Conservation (phyloP, 2,329 filamentous ascomycete genomes). For the Botrytis elliptica region DNA sequence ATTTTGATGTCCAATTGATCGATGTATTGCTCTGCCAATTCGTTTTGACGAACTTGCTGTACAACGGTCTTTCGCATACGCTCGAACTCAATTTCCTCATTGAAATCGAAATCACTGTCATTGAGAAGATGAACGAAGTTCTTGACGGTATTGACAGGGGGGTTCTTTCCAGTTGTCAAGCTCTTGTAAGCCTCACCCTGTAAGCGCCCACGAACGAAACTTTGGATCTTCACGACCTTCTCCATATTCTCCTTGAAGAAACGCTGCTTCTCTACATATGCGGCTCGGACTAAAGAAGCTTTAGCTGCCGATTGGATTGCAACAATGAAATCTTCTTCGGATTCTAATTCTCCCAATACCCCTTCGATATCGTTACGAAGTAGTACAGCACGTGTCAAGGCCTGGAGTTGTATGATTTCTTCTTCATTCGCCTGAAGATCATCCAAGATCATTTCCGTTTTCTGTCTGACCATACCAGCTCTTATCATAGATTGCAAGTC, state of each 20-base stretch:
- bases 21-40: slow-evolving; percentile 96
- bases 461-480: slow-evolving; percentile 62
- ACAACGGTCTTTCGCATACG: slow-evolving; percentile 92
- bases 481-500: slow-evolving; percentile 66
- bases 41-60: slow-evolving; percentile 94
- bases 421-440: slow-evolving; percentile 68
- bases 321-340: slow-evolving; percentile 73
- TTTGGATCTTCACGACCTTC: slow-evolving; percentile 98
- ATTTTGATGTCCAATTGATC: slow-evolving; percentile 99
- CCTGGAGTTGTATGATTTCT: slow-evolving; percentile 70
- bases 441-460: slow-evolving; percentile 62
- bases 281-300: slow-evolving; percentile 69
- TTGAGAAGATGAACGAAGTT: slow-evolving; percentile 97
- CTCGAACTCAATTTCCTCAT: slow-evolving; percentile 97
- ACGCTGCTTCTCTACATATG: slow-evolving; percentile 80
- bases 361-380: slow-evolving; percentile 71
- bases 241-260: slow-evolving; percentile 98
- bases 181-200: slow-evolving; percentile 98
- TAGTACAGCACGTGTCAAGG: slow-evolving; percentile 74
- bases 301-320: slow-evolving; percentile 73
- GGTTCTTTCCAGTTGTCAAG: slow-evolving; percentile 92
- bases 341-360: slow-evolving; percentile 74
- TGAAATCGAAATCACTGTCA: slow-evolving; percentile 98
- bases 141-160: slow-evolving; percentile 93
- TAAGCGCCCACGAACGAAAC: slow-evolving; percentile 89